These are phyloP conservation scores for Lasiodiplodia gonubiensis DNA, from an alignment of 2,329 filamentous ascomycete genomes.

Conservation along the genomic window DNA sequence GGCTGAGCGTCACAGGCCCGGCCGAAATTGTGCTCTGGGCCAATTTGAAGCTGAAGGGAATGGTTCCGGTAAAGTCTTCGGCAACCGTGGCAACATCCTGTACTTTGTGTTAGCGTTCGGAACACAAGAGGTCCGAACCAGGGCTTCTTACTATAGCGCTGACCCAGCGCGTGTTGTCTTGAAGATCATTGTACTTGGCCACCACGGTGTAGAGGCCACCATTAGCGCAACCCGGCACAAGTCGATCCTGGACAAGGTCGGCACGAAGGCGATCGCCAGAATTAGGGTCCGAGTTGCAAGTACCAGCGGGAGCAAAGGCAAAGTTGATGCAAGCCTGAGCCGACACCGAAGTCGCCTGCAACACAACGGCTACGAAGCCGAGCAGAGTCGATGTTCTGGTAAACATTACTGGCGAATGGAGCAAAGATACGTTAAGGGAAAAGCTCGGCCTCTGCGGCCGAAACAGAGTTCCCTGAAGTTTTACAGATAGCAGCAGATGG, in stretches of 20 bases:
- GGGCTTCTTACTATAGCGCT: conserved; percentile 8
- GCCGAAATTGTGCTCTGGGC: conserved; percentile 26
- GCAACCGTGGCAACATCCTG: conserved; percentile 15
- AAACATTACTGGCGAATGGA: conserved; percentile 1
- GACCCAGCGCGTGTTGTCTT: conserved; percentile 14
- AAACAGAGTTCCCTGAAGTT: background rate
- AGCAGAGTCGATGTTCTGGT: conserved; percentile 2
- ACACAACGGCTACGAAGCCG: background rate
- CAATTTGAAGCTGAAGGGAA: conserved; percentile 27
- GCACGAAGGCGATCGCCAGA: conserved; percentile 10
- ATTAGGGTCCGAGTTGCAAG: conserved; percentile 25
- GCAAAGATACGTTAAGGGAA: background rate
- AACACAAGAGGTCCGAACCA: background rate
- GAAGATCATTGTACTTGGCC: conserved; percentile 16
- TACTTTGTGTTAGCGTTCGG: background rate
- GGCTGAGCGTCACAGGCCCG: conserved; percentile 16
- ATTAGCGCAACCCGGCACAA: background rate
- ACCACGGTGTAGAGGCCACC: conserved; percentile 16
- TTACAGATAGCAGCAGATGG: background rate
- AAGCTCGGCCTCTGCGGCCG: background rate
- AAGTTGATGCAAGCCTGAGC: conserved; percentile 26
- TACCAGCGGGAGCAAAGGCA: conserved; percentile 23
- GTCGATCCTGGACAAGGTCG: conserved; percentile 16
- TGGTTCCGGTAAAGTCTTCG: conserved; percentile 19
- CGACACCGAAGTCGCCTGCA: conserved; percentile 11